Conservation (phyloP, 306 rosid species). For the Cucumis hystrix region DNA sequence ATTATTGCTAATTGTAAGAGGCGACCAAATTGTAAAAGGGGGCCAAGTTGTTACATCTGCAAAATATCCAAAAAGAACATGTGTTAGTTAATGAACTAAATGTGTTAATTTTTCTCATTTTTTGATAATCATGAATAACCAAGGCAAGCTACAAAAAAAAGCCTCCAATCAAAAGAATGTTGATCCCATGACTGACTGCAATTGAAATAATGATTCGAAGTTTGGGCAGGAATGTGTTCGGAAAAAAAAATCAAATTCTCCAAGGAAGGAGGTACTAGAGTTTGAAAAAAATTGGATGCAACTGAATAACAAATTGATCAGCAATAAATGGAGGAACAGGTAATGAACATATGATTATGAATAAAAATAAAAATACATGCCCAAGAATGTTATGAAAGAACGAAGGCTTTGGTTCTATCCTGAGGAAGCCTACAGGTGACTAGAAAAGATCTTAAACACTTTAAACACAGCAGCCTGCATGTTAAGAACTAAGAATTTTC, state of each 20-base stretch:
- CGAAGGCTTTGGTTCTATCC: not conserved
- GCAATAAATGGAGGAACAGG: not conserved
- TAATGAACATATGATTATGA: not conserved
- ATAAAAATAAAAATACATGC: not conserved
- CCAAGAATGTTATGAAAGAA: not conserved
- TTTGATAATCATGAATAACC: too few species aligned
- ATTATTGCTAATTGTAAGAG: not conserved
- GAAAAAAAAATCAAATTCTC: not conserved
- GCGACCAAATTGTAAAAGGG: not conserved
- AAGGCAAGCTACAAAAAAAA: not conserved
- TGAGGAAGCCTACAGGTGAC: not conserved
- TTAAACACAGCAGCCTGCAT: not conserved
- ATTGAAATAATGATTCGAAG: not conserved
- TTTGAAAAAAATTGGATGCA: not conserved
- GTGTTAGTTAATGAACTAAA: not conserved
- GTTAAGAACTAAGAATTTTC: not conserved
- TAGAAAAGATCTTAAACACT: not conserved
- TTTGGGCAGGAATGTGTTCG: too few species aligned
- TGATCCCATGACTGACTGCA: not conserved
- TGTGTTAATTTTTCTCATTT: not conserved
- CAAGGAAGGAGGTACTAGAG: not conserved
- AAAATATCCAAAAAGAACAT: not conserved
- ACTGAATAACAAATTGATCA: not conserved
- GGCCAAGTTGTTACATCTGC: conserved; percentile 9
- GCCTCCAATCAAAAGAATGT: not conserved